Base-by-base conservation (phyloP, 2,329 filamentous ascomycete species). In the Beauveria sp. region DNA sequence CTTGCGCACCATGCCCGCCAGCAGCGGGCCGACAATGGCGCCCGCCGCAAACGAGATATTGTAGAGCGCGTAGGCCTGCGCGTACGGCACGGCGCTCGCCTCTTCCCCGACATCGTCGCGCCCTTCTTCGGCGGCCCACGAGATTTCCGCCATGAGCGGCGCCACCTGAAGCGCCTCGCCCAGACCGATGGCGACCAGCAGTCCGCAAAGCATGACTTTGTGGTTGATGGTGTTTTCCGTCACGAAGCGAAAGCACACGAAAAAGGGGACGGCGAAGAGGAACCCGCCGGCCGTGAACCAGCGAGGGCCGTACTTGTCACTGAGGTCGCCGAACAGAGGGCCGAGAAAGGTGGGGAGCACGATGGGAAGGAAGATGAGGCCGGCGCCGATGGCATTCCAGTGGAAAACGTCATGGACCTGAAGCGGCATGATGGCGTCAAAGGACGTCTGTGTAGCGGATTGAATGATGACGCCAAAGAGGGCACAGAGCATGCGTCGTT, bases 101-200 rank as follows among this genome's bases (percentile, higher is more conserved):
- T 60, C 55, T 1, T 34, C 55, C 5, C 30, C 55, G 8, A 5
- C 30, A 1, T 43, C 57, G 26, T 47, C 26, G 18, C 41, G 40
- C 10, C 57, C 59, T 16, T 59, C 64, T 18, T 65, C 56, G 9
- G 71, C 65, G 4, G 71, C 64, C 69, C 70, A 74, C 41, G 70
- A 72, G 44, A 74, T 73, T 64, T 74, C 72, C 2, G 72, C 72
- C 68, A 73, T 74, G 57, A 74, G 50, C 3, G 71, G 71, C 2
- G 69, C 69, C 22, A 73, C 68, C n/a, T 72, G 68, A n/a, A 69
- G 70, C 9, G 68, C 63, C 52, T 69, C 63, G 2, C 69, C 67
- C 9, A 73, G 60, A 1, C 72, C 72, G 7, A 74, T 51, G 8
- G 70, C 71, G 2, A 64, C 61, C 1, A 74, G 66, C 24, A 74